Base-by-base conservation (phyloP, 306 rosid genomes). In the Morella rubra region DNA sequence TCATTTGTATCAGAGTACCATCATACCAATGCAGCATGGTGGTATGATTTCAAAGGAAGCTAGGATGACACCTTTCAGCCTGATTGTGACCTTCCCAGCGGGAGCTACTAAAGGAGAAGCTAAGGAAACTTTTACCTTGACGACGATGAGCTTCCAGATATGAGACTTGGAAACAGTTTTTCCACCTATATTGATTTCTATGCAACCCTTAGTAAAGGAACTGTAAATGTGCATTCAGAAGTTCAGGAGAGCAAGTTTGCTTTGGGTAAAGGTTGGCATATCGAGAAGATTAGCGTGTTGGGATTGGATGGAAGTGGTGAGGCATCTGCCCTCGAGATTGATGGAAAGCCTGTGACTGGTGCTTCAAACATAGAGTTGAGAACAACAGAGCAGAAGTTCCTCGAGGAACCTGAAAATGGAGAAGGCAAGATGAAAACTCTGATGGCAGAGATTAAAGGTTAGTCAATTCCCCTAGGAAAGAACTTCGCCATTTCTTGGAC, bases 21-120 rank as follows among this genome's bases (percentile, higher is more conserved):
- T 95, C 74, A 81, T 95, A 56, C 99, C 99, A 22, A 88, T 92
- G 93, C 99, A 95, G 85, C 93, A 58, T 68, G 99, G 99, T 32
- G 97, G 97, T 46, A 1, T 88, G 84, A 50, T 92, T 58, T 90
- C 99, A 0, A 92, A 89, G 89, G 97, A 86, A 13, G 99, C 99
- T 0, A 79, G 97, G 56, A 83, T 27, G 76, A 95, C 99, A 8
- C 99, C 99, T 5, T 95, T 89, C 81, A 90, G 77, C 46, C 91
- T 92, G 11, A 9, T 90, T 0, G 84, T 95, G 8, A 81, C 97
- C 13, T 89, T 95, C 91, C 97, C 97, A 0, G 79, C 96, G 0
- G 96, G 96, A 13, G 89, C 84, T 37, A 51, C 85, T 1, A 79
- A 86, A 54, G 97, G 93, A 49, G 78, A 84, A 46, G 99, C 99